A percentile compares a stretch with the other conserved stretches of the same genome.
Conservation (phyloP, 345 rosid genomes). For the Eucalyptus paniculata region DNA sequence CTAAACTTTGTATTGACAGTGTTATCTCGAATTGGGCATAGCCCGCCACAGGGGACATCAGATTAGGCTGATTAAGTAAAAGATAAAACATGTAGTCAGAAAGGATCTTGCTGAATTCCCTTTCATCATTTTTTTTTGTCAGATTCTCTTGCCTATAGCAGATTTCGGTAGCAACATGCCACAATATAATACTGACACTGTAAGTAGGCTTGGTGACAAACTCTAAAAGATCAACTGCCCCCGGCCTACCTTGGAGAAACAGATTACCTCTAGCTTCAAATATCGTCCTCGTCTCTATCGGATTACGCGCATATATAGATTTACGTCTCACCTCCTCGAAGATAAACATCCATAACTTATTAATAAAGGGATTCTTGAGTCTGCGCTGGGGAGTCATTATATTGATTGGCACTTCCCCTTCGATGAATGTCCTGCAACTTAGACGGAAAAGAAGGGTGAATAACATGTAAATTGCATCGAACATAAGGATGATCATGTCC, state of each 20-base stretch:
- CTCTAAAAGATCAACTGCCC: background rate
- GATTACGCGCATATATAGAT: no score
- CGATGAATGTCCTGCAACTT: fast-evolving
- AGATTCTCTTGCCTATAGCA: fast-evolving
- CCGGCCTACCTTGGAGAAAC: no score
- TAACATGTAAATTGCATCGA: no score
- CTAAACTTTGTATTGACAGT: no score
- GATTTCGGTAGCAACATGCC: background rate
- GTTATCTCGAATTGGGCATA: no score
- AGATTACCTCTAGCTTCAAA: background rate
- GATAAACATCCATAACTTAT: no score
- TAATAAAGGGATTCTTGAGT: no score
- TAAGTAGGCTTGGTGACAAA: background rate
- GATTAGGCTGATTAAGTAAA: background rate
- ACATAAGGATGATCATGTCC: no score
- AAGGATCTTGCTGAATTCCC: background rate
- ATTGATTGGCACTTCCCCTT: fast-evolving
- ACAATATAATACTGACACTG: fast-evolving
- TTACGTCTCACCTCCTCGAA: no score
- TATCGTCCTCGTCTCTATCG: fast-evolving
- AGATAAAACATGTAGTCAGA: background rate
- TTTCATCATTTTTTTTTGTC: fast-evolving
- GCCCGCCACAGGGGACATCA: no score
- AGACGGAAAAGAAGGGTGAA: no score
- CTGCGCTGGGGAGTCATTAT: fast-evolving